These are phyloP conservation scores for Petunia hybrid DNA, from an alignment of 305 asterid species.

Conservation along the genomic window DNA sequence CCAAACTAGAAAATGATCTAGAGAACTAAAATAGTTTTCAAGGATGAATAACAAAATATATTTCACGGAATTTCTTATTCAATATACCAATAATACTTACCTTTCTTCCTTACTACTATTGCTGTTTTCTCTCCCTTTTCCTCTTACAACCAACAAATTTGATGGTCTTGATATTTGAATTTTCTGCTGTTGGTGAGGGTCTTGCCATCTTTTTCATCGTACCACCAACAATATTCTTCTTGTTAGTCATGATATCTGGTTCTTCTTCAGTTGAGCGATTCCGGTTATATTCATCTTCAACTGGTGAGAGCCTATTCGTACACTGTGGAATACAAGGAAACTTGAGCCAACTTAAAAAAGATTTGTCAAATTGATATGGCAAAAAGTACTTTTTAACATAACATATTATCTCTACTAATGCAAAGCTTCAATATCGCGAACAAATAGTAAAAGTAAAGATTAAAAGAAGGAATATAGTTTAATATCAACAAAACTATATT, in stretches of 20 bases:
- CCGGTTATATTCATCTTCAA: constrained; percentile 12
- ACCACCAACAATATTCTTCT: not conserved
- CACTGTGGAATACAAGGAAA: not conserved
- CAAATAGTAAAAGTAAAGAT: no score
- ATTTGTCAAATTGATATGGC: not conserved
- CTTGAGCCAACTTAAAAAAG: not conserved
- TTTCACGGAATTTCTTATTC: not conserved
- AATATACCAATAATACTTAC: not conserved
- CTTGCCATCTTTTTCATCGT: no score
- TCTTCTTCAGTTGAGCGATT: not conserved
- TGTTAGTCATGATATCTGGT: not conserved
- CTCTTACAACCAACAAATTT: no score
- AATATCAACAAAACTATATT: no score
- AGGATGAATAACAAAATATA: not conserved
- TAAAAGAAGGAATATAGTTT: not conserved
- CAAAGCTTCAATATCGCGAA: no score
- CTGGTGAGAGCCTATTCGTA: not conserved
- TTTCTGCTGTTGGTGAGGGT: no score
- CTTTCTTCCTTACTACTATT: not conserved
- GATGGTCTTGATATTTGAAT: no score
- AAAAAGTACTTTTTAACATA: no score
- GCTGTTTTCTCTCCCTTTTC: no score
- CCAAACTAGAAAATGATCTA: not conserved
- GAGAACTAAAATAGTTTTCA: not conserved
- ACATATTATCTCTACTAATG: no score